Base-by-base conservation (phyloP, 371 early-diverging fungal genomes). In the Mucor saturninus region DNA sequence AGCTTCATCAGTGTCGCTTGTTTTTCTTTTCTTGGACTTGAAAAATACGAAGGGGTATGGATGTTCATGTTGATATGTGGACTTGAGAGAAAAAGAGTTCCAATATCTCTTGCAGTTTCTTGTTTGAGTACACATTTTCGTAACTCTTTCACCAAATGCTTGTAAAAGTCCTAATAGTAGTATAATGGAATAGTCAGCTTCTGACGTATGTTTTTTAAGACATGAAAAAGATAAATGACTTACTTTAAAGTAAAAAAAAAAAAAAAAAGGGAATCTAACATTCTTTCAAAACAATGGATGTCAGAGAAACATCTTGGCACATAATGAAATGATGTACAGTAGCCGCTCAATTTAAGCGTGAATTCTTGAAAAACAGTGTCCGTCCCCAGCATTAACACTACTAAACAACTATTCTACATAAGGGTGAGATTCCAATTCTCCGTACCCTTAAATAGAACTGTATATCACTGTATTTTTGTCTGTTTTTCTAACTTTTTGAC, bases 261-360 rank as follows among this genome's bases (percentile, higher is more conserved):
- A 50, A 50, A 14, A n/a, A 21, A 21, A 21, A 21, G 21, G 21
- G 21, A 21, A 21, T 21, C 50, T 50, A 50, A 50, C 50, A 50
- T 30, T 50, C 30, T 30, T 30, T 61, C 54, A 46, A 61, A 43
- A 61, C 61, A 15, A 45, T 38, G 48, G 54, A 61, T 54, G 54
- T 54, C 61, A 32, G 61, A 30, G 35, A 54, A 61, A 54, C 61
- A 43, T 61, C 54, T 61, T 32, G 61, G 48, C 48, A 48, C 49
- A 50, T 21, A 48, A 37, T 35, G 37, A 35, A 48, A 37, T 21
- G 21, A 21, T 21, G 21, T 21, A 21, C 21, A 21, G 21, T 21
- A 21, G 21, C 21, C 21, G 21, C 21, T 21, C 21, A 1, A 21
- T 21, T 21, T 21, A 21, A 21, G 21, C 0, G 21, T 21, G 21